Base-by-base conservation (phyloP, 2,329 filamentous ascomycete genomes). In the Blastomyces gilchristii region DNA sequence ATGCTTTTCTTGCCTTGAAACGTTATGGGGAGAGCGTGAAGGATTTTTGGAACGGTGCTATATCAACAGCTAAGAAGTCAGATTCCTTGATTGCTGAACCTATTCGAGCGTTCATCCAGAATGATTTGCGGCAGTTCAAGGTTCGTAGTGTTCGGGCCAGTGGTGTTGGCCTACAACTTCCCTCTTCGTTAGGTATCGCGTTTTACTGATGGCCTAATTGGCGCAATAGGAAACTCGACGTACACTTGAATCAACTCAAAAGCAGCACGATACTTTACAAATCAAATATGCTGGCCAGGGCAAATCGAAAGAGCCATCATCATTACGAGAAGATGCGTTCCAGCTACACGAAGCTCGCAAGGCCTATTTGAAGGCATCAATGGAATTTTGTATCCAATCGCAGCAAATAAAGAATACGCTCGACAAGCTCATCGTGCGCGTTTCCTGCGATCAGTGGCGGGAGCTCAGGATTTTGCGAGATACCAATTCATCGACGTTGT, bases 251-350 rank as follows among this genome's bases (percentile, higher is more conserved):
- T 80, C 85, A 57, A 82, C 90, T 0, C 94, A 99, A 75, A 90
- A 91, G 75, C 83, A 84, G 2, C 96, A 92, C 71, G 94, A 99
- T 73, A 83, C 84, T 62, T 85, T 89, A 2, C 83, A 97, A 63
- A 85, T 89, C 28, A 86, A 92, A 64, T 97, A 96, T 72, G 83
- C 91, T 5, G 81, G 84, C 2, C 91, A 97, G 75, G 89, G 87
- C 67, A 97, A 97, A 79, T 87, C 90, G 6, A 99, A 97, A 76
- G 94, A 99, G 75, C 85, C 93, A 0, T 97, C 91, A 0, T 85
- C 91, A 0, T 80, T 99, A 63, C 84, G 94, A 65, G 94, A 99
- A 75, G 94, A 99, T 76, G 94, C 94, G 0, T 99, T 99, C 71
- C 87, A 94, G 72, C 85, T 97, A 47, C 94, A 96, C 73, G 94